Evolutionary conservation across 2,329 filamentous ascomycete species (phyloP).

Genomic region (Alternaria tenuissima): DNA sequence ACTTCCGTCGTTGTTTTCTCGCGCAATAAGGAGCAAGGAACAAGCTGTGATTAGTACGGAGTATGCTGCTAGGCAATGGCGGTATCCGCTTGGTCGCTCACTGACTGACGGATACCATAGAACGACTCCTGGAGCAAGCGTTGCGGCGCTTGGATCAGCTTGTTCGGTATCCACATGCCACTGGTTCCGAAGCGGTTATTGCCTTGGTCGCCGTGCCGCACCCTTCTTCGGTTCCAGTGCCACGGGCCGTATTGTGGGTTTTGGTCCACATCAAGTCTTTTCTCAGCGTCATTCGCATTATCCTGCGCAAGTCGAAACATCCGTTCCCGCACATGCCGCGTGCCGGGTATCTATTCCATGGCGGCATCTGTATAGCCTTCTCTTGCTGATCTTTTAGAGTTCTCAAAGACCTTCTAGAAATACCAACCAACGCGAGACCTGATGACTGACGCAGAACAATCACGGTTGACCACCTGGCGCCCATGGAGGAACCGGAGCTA

Average conservation of each 20-base stretch:
- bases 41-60: not conserved
- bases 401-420: not conserved
- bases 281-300: not conserved
- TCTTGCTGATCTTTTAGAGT: not conserved
- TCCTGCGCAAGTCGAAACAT: not conserved
- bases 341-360: not conserved
- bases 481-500: too few relatives aligned
- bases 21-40: not conserved
- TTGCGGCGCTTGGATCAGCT: not conserved
- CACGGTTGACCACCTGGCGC: too few relatives aligned
- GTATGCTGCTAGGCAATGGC: not conserved
- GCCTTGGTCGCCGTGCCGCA: not conserved
- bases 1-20: too few relatives aligned
- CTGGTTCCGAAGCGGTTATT: not conserved
- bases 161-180: not conserved
- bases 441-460: not conserved
- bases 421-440: not conserved
- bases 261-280: not conserved
- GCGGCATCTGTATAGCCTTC: not conserved
- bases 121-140: not conserved
- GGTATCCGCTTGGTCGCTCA: not conserved
- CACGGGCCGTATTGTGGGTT: not conserved
- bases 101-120: not conserved
- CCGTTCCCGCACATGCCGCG: not conserved
- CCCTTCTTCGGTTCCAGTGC: not conserved